These are phyloP conservation scores for Adansonia grandidieri DNA, from an alignment of 441 rosid genomes.

Conservation along the genomic window DNA sequence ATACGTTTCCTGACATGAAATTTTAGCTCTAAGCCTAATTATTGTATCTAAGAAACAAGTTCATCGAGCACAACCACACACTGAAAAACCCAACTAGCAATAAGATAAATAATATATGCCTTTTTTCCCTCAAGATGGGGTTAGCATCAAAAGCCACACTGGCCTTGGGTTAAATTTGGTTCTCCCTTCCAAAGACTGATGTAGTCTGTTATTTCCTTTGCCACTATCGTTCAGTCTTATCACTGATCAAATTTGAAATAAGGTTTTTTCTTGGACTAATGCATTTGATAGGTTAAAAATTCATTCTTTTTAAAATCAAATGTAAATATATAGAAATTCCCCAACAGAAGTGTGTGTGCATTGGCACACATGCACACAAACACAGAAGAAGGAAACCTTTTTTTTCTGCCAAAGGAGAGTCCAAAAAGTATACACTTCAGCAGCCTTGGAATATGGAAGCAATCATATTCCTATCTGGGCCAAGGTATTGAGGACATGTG, in stretches of 20 bases:
- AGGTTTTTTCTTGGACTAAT: slow-evolving; percentile 2
- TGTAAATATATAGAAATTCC: neutral
- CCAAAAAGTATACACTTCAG: slow-evolving; percentile 12
- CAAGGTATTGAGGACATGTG: neutral
- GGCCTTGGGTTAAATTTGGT: neutral
- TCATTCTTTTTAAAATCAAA: neutral
- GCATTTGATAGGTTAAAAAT: neutral
- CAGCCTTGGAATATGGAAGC: slow-evolving; percentile 6
- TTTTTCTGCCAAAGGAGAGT: neutral
- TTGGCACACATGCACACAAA: neutral
- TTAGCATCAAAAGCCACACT: neutral
- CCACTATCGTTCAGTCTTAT: neutral
- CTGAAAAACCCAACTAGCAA: neutral
- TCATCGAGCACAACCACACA: neutral
- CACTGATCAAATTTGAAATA: slow-evolving; percentile 7
- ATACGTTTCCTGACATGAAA: neutral
- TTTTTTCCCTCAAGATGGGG: neutral
- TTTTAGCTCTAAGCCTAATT: slow-evolving; percentile 4
- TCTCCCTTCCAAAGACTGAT: neutral
- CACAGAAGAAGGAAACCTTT: neutral
- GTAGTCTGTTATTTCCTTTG: neutral
- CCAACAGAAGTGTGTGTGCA: neutral
- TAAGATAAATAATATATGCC: neutral
- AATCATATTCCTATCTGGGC: neutral
- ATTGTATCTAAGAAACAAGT: neutral